These are phyloP conservation scores for Nissolia schottii DNA, from an alignment of 306 rosid species.

Conservation along the genomic window DNA sequence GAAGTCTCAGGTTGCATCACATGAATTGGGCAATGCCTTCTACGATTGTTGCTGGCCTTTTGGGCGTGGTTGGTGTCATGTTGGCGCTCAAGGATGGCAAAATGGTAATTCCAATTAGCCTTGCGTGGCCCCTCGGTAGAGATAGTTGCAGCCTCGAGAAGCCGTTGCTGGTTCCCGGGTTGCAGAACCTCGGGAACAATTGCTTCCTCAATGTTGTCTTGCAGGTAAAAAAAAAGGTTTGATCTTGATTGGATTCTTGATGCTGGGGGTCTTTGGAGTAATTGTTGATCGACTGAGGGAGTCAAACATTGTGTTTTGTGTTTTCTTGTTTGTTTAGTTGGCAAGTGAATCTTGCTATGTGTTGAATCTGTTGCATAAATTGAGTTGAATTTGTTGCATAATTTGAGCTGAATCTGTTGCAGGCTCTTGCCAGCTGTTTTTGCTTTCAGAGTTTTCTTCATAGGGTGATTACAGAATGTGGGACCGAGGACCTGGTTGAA, in stretches of 20 bases:
- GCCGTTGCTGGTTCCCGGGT: conserved; percentile 50
- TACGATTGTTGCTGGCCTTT: conserved; percentile 40
- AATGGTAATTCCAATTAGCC: conserved; percentile 24
- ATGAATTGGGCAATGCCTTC: conserved; percentile 28
- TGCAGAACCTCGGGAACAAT: conserved; percentile 77
- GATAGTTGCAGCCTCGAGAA: conserved; percentile 17
- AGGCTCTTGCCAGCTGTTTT: conserved; percentile 85
- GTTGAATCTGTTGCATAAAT: background rate
- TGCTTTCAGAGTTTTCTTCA: conserved; percentile 61
- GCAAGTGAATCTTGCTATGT: background rate
- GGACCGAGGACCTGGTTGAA: conserved; percentile 38
- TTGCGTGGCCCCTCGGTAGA: conserved; percentile 30
- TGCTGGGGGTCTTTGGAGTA: no score
- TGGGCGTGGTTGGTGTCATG: conserved; percentile 44
- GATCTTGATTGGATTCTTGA: background rate
- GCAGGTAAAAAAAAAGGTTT: conserved; percentile 43
- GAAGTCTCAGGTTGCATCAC: conserved; percentile 24
- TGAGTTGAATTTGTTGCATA: background rate
- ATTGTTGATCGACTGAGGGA: background rate
- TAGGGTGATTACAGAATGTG: conserved; percentile 43
- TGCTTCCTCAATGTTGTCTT: conserved; percentile 84
- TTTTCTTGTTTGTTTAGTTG: background rate
- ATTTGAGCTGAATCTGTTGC: conserved; percentile 15
- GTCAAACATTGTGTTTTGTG: background rate
- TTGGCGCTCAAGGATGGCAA: conserved; percentile 43